These are phyloP conservation scores for Gypsophila paniculata DNA, from an alignment of 179 eudicot species.

Conservation along the genomic window DNA sequence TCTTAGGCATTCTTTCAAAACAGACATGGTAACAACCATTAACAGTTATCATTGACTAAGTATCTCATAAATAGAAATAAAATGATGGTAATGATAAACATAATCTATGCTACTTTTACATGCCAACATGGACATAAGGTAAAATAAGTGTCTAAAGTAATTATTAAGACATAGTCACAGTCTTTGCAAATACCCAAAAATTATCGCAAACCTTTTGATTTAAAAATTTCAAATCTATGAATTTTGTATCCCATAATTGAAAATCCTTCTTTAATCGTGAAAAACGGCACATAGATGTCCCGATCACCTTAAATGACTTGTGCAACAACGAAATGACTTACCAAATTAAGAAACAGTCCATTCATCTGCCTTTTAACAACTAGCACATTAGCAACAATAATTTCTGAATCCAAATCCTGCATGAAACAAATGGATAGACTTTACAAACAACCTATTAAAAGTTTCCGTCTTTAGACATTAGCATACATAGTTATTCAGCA, in stretches of 20 bases:
- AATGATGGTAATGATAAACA: neutral
- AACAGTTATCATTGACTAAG: neutral
- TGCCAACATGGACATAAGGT: neutral
- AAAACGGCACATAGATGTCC: too few relatives aligned
- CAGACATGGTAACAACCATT: neutral
- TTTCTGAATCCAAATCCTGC: constrained; percentile 86
- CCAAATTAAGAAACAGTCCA: constrained; percentile 85
- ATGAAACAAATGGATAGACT: constrained; percentile 5
- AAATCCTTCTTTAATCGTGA: neutral
- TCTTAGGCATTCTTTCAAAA: neutral
- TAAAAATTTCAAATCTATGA: neutral
- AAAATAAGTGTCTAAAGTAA: neutral
- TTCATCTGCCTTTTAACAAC: constrained; percentile 97
- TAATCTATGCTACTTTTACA: too few relatives aligned
- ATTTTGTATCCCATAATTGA: neutral
- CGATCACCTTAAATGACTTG: neutral
- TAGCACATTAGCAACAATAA: constrained; percentile 71
- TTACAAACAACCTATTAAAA: constrained; percentile 7
- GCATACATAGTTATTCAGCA: neutral
- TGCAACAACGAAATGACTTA: constrained; percentile 27
- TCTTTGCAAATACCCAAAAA: neutral
- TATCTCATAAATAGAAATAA: neutral
- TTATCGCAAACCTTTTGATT: neutral
- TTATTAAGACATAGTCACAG: neutral
- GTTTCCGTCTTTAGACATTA: too few relatives aligned